Base-by-base conservation (phyloP, 306 rosid species). In the Senna tora region DNA sequence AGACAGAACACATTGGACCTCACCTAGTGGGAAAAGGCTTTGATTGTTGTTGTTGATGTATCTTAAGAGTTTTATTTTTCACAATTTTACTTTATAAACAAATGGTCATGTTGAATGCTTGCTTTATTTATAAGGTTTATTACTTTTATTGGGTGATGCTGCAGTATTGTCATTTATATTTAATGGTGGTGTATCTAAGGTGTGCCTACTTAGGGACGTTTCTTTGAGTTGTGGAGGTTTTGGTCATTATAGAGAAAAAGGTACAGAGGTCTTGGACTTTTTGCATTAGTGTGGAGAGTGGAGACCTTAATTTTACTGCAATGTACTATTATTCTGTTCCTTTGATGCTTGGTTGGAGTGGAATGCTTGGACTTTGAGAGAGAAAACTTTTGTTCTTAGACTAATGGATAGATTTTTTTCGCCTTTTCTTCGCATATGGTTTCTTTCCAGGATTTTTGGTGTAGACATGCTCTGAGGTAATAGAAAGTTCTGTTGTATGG, bases 361-460 rank as follows among this genome's bases (percentile, higher is more conserved):
- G 46, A 58, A 72, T 33, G 59, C 36, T 46, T 45, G 56, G 47
- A 71, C 57, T 32, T 17, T 51, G n/a, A 58, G 47, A 9, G 47
- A 3, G 50, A 59, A 46, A 34, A 25, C 15, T 58, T 55, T 58
- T 5, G n/a, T 30, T 38, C 16, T 30, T 30, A 30, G 51, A 19
- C 51, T 39, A 54, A 42, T 42, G 16, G 57, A 43, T 42, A 25
- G 1, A 25, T 19, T 53, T 20, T 67, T 32, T 54, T 9, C 36
- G 64, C 13, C 34, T 49, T 33, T 17, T 36, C 50, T 34, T 20
- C 14, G 63, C 25, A 20, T 52, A 38, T 21, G 38, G 21, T 53
- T 53, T 53, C 15, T 21, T 69, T 53, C 11, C 54, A 22, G 50
- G 22, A 41, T 42, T 22, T 20, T 33, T 20, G 7, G 14, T 39